Evolutionary conservation across 208 protist species (phyloP).

Genomic region (Naegleria lovaniensis): DNA sequence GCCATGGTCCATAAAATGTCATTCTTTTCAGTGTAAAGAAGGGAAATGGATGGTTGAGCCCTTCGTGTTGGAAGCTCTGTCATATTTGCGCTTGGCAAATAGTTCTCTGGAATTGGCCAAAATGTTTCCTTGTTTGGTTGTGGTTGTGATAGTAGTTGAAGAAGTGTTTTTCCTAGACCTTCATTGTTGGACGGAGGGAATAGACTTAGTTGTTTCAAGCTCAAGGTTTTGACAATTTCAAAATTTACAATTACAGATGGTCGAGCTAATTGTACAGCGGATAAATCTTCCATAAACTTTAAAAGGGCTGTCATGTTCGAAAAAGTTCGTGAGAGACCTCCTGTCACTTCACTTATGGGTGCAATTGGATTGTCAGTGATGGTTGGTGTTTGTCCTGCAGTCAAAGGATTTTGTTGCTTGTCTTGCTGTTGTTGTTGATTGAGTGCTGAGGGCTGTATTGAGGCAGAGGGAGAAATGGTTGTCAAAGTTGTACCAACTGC

Average conservation of each 20-base stretch:
- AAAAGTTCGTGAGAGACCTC: not conserved
- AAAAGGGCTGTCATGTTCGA: not conserved
- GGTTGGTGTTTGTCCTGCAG: not conserved
- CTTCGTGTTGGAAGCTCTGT: not conserved
- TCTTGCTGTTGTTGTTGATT: not conserved
- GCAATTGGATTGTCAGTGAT: not conserved
- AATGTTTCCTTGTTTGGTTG: not conserved
- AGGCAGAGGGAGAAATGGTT: not conserved
- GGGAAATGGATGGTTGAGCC: slow-evolving; percentile 6
- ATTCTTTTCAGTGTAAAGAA: not conserved
- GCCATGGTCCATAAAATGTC: not conserved
- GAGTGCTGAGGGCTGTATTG: not conserved
- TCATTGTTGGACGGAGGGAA: not conserved
- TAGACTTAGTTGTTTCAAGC: not conserved
- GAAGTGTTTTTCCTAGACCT: not conserved
- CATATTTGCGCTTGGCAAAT: not conserved
- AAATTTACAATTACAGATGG: slow-evolving; percentile 1
- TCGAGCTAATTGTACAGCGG: not conserved
- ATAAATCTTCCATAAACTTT: not conserved
- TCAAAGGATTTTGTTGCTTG: not conserved
- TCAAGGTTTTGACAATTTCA: not conserved
- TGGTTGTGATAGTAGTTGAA: not conserved
- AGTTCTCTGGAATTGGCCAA: slow-evolving; percentile 22
- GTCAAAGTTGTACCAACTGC: not conserved
- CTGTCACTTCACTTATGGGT: slow-evolving; percentile 14